A percentile compares a stretch with the other conserved stretches of the same genome.
These are phyloP conservation scores for Mycena venus DNA, from an alignment of 768 basidiomycete species.

Conservation along the genomic window DNA sequence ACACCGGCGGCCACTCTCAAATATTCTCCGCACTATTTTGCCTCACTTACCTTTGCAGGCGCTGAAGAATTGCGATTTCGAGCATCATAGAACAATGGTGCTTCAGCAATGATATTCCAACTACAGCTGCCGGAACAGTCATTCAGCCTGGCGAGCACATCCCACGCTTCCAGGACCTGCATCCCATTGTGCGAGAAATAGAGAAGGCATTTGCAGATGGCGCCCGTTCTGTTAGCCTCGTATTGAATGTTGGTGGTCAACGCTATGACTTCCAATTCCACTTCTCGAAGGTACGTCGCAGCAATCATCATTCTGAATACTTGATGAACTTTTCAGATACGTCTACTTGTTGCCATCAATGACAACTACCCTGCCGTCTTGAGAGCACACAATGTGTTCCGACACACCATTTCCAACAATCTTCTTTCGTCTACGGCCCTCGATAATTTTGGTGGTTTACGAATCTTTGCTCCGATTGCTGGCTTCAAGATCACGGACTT, in stretches of 20 bases:
- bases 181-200: background rate
- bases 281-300: constrained; percentile 1
- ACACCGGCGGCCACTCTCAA: background rate
- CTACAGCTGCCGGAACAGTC: background rate
- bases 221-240: background rate
- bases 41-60: background rate
- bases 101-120: background rate
- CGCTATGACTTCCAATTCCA: background rate
- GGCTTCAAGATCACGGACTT: background rate
- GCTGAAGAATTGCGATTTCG: background rate
- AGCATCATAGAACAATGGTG: constrained; percentile 7
- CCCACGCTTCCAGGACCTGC: background rate
- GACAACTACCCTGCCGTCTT: background rate
- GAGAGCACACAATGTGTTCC: background rate
- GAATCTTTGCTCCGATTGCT: background rate
- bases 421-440: background rate
- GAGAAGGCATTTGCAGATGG: background rate
- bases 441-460: background rate
- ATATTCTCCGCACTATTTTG: constrained; percentile 10
- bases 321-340: background rate
- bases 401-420: background rate
- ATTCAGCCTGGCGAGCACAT: constrained; percentile 12
- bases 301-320: background rate
- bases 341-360: constrained; percentile 5
- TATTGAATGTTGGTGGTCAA: background rate